A percentile compares a stretch with the other conserved stretches of the same genome.
phyloP scores from a whole-genome alignment of 1,284 basidiomycete species.

The Boletus semigastroideus region DNA sequence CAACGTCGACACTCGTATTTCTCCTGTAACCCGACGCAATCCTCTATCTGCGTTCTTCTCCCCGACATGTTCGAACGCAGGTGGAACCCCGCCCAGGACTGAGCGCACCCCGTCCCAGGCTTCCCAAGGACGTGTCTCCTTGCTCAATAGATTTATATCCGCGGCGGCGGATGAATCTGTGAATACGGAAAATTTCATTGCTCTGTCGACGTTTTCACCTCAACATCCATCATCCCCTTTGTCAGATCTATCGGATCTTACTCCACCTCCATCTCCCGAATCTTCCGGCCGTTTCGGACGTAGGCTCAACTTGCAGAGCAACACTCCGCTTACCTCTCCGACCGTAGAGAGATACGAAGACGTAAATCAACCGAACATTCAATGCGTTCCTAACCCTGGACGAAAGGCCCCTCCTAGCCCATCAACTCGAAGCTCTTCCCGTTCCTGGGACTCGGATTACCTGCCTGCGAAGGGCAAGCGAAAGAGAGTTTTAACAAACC shows the following conservation, averaged over 20 bases:
- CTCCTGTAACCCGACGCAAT: slow-evolving; percentile 23
- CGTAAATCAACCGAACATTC: not conserved
- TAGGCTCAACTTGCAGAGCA: slow-evolving; percentile 2
- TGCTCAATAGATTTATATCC: slow-evolving; percentile 32
- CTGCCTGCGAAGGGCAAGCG: slow-evolving; percentile 27
- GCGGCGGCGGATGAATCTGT: slow-evolving; percentile 20
- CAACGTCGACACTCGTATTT: slow-evolving; percentile 14
- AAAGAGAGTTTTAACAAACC: slow-evolving; percentile 10
- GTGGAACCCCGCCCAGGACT: not conserved
- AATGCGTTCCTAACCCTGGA: not conserved
- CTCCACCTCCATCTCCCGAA: slow-evolving; percentile 28
- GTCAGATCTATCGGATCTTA: slow-evolving; percentile 32
- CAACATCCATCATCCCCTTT: slow-evolving; percentile 18
- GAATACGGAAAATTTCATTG: not conserved
- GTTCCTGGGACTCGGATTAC: slow-evolving; percentile 5
- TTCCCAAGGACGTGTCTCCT: slow-evolving; percentile 19
- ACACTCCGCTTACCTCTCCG: slow-evolving; percentile 25
- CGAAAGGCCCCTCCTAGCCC: not conserved
- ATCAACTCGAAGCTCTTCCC: slow-evolving; percentile 4
- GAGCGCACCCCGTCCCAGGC: slow-evolving; percentile 5
- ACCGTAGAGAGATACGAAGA: not conserved
- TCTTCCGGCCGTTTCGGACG: slow-evolving; percentile 4
- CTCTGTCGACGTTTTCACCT: slow-evolving; percentile 1
- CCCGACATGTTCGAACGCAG: slow-evolving; percentile 3
- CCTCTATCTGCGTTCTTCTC: slow-evolving; percentile 5